Conservation (phyloP, 2,329 filamentous ascomycete genomes). For the Gaeumannomyces tritici region DNA sequence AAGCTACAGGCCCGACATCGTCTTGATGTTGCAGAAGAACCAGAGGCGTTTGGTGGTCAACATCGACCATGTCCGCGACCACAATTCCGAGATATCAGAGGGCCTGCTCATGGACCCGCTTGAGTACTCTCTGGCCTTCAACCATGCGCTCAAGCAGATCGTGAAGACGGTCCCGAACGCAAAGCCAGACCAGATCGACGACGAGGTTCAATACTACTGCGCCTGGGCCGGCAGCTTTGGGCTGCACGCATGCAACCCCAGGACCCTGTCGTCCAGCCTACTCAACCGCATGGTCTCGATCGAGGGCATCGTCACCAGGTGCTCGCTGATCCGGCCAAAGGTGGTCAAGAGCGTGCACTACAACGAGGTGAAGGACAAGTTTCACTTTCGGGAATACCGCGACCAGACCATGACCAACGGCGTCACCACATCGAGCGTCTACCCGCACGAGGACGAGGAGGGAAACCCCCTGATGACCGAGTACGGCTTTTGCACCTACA, state of each 20-base stretch:
- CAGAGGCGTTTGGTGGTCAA: slow-evolving; percentile 59
- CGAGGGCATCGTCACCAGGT: slow-evolving; percentile 95
- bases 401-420: slow-evolving; percentile 98
- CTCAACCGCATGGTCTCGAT: slow-evolving; percentile 96
- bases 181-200: slow-evolving; percentile 63
- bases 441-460: slow-evolving; percentile 87
- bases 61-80: slow-evolving; percentile 83
- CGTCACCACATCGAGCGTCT: slow-evolving; percentile 81
- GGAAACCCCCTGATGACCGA: slow-evolving; percentile 90
- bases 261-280: slow-evolving; percentile 79
- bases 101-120: slow-evolving; percentile 78
- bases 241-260: slow-evolving; percentile 86
- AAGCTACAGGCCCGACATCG: slow-evolving; percentile 85
- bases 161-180: slow-evolving; percentile 71
- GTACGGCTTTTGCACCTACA: slow-evolving; percentile 90
- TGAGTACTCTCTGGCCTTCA: slow-evolving; percentile 80
- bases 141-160: slow-evolving; percentile 81
- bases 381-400: slow-evolving; percentile 81
- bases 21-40: slow-evolving; percentile 62
- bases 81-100: slow-evolving; percentile 71
- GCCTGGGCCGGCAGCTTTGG: slow-evolving; percentile 97
- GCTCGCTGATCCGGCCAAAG: slow-evolving; percentile 90
- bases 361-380: slow-evolving; percentile 77
- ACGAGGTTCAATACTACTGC: slow-evolving; percentile 86
- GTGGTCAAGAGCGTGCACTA: slow-evolving; percentile 98